Percentiles rank a stretch among this genome's conserved stretches.
These are phyloP conservation scores for Leavenworthia alabamica DNA, from an alignment of 345 rosid genomes.

Conservation along the genomic window DNA sequence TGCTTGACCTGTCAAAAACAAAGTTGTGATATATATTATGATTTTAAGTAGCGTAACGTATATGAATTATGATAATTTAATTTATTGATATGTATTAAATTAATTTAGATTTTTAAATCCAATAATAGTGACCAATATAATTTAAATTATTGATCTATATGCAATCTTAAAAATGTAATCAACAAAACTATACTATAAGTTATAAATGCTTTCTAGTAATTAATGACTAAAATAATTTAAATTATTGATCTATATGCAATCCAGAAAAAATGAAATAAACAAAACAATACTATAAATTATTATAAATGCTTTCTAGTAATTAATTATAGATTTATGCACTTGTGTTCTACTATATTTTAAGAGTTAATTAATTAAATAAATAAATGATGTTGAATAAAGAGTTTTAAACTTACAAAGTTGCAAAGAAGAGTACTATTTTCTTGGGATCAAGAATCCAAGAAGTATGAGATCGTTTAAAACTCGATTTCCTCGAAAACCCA, in stretches of 20 bases:
- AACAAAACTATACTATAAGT: too few species aligned
- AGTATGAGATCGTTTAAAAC: conserved; percentile 52
- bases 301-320: not conserved
- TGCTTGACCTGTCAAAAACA: conserved; percentile 94
- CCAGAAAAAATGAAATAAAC: not conserved
- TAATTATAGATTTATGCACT: not conserved
- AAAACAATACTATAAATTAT: not conserved
- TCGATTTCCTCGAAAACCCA: conserved; percentile 44
- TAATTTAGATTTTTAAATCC: not conserved
- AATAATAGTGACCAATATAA: not conserved
- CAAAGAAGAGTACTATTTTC: conserved; percentile 79
- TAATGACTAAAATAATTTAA: too few species aligned
- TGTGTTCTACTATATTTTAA: not conserved
- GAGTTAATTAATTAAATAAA: not conserved
- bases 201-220: too few species aligned
- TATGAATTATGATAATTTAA: not conserved
- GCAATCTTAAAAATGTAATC: too few species aligned
- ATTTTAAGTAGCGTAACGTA: too few species aligned
- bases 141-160: too few species aligned
- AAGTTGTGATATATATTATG: too few species aligned
- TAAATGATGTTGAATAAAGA: not conserved
- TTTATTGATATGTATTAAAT: not conserved
- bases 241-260: not conserved
- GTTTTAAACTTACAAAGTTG: conserved; percentile 59
- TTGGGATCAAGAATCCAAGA: conserved; percentile 77